Evolutionary conservation across 306 rosid species (phyloP), one percentile per base, ranked within the genome.

Genomic region (Sesbania bispinosa): DNA sequence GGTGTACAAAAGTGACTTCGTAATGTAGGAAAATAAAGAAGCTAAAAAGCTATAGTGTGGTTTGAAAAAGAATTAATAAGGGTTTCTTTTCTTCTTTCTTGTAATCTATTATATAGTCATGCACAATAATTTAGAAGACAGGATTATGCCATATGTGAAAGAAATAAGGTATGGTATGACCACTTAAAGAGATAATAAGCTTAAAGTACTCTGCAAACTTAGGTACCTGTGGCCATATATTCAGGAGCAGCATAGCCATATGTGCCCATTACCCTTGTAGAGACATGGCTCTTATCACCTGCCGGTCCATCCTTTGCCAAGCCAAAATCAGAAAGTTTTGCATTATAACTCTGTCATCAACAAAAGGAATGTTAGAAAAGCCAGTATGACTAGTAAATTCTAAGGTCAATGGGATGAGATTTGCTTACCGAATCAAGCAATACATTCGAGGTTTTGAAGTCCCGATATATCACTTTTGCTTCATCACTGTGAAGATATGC

Each of bases 201-300:
- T 29, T 14, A 39, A n/a, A 51, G 72, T 42, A 68, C 14, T 23
- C 10, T 6, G 69, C 46, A 43, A 65, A 73, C 7, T 74, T 26
- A 67, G 20, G 42, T 91, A 91, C 99, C 99, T 85, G 99, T 91
- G 43, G 93, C 92, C 93, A 95, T 81, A 65, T 95, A 95, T 77
- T 95, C 99, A 1, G 99, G 99, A 29, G 99, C 99, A 6, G 99
- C 97, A 61, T 95, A 95, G 36, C 99, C 99, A 75, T 77, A 91
- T 6, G 99, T 95, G 59, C 99, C 99, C 99, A 95, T 95, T 33
- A 95, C 89, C 83, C 99, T 70, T 10, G 99, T 95, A 73, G 99
- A 91, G 83, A 95, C 99, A 62, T 95, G 82, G 77, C 99, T 95
- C 71, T 32, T 76, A 83, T 86, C 96, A 53, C 86, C 96, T 2